Evolutionary conservation across 305 asterid genomes (phyloP).

Genomic region (Fraxinus xanthoxyloides): DNA sequence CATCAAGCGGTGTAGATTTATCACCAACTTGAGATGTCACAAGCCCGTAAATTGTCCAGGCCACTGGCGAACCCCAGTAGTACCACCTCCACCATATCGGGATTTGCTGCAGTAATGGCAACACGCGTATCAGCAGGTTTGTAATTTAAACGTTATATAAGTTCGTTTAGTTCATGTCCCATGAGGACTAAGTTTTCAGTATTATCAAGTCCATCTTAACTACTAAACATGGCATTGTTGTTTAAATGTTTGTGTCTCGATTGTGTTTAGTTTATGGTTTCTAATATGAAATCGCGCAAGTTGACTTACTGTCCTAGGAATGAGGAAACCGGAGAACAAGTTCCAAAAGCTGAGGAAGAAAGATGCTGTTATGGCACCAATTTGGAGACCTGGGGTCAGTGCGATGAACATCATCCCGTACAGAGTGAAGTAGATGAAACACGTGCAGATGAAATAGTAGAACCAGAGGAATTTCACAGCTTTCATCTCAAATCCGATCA

Average conservation of each 20-base stretch:
- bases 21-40: slow-evolving; percentile 43
- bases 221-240: not conserved
- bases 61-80: slow-evolving; percentile 50
- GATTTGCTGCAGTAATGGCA: slow-evolving; percentile 30
- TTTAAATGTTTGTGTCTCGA: not conserved
- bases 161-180: not conserved
- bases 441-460: slow-evolving; percentile 41
- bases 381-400: slow-evolving; percentile 41
- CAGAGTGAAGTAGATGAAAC: slow-evolving; percentile 47
- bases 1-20: slow-evolving; percentile 8
- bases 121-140: not conserved
- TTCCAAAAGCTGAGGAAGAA: slow-evolving; percentile 55
- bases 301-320: slow-evolving; percentile 36
- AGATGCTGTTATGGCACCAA: slow-evolving; percentile 31
- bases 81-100: slow-evolving; percentile 68
- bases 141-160: not conserved
- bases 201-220: not conserved
- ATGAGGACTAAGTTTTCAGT: not conserved
- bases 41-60: slow-evolving; percentile 51
- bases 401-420: slow-evolving; percentile 61
- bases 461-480: slow-evolving; percentile 43
- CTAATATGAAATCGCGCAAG: not conserved
- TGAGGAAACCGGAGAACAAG: slow-evolving; percentile 53
- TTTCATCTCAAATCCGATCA: slow-evolving; percentile 50
- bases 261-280: not conserved